Conservation (phyloP, 441 rosid genomes). For the Gossypium gossypioides region DNA sequence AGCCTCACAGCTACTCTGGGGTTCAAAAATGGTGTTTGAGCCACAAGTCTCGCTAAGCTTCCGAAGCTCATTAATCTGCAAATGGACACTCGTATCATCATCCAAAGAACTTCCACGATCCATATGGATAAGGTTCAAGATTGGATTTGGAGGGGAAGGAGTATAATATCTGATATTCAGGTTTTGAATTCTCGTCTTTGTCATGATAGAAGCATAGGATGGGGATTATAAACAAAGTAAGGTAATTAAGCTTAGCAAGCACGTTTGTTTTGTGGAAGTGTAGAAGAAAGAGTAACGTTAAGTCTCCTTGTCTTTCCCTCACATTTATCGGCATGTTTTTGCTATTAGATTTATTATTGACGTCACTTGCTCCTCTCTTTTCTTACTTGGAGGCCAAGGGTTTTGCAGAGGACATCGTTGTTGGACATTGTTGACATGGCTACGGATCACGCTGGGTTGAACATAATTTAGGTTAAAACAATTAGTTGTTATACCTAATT, state of each 20-base stretch:
- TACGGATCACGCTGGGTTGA: too few species aligned
- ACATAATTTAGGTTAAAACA: too few species aligned
- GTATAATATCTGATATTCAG: not conserved
- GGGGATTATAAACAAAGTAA: conserved; percentile 13
- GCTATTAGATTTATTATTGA: not conserved
- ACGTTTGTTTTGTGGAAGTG: conserved; percentile 39
- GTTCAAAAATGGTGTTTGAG: conserved; percentile 47
- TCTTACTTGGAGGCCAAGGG: conserved; percentile 22
- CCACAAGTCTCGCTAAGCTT: conserved; percentile 38
- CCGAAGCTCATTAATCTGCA: conserved; percentile 40
- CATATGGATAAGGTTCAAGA: conserved; percentile 15
- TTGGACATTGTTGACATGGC: too few species aligned
- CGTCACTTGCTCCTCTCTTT: not conserved
- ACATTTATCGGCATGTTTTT: conserved; percentile 17
- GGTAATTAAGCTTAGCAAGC: conserved; percentile 31
- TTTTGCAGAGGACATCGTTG: not conserved
- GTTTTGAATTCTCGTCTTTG: not conserved
- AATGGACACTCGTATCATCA: conserved; percentile 39
- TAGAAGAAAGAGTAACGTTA: conserved; percentile 32
- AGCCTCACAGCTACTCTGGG: conserved; percentile 34
- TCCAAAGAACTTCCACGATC: conserved; percentile 25
- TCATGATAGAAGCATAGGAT: not conserved
- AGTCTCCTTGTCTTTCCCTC: conserved; percentile 20
- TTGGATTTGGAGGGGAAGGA: not conserved
- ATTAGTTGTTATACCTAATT: too few species aligned